These are phyloP conservation scores for Penicillium cosmopolitanum DNA, from an alignment of 495 filamentous ascomycete genomes.

Conservation along the genomic window DNA sequence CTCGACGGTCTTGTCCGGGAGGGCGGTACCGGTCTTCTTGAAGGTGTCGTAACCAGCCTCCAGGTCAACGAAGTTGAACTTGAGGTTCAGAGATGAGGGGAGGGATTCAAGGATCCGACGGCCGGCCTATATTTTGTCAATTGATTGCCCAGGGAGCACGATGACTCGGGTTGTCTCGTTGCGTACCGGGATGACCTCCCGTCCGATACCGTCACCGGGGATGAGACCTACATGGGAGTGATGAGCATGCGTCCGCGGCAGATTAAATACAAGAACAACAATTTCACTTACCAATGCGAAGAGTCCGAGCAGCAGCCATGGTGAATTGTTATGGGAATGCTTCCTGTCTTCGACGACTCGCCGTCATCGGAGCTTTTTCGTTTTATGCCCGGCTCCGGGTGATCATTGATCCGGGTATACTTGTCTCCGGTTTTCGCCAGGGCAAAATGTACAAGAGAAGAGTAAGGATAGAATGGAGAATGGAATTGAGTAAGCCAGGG, in stretches of 20 bases:
- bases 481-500: no score
- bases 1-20: constrained; percentile 89
- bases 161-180: constrained; percentile 15
- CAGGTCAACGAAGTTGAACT: constrained; percentile 92
- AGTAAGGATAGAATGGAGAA: no score
- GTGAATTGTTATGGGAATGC: constrained; percentile 30
- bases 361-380: constrained; percentile 39
- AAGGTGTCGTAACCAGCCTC: constrained; percentile 93
- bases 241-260: constrained; percentile 3
- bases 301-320: constrained; percentile 57
- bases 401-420: constrained; percentile 25
- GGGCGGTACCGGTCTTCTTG: constrained; percentile 79
- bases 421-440: constrained; percentile 24
- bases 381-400: constrained; percentile 32
- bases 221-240: constrained; percentile 71
- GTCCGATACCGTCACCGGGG: constrained; percentile 96
- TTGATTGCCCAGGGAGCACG: constrained; percentile 16
- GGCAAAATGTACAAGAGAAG: no score
- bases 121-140: constrained; percentile 61
- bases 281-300: constrained; percentile 56
- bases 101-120: constrained; percentile 88
- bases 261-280: background rate
- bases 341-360: constrained; percentile 29
- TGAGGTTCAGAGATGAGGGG: constrained; percentile 76
- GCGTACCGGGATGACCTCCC: constrained; percentile 88